Evolutionary conservation across 2,329 filamentous ascomycete genomes (phyloP).

Genomic region (Graphium sp.): DNA sequence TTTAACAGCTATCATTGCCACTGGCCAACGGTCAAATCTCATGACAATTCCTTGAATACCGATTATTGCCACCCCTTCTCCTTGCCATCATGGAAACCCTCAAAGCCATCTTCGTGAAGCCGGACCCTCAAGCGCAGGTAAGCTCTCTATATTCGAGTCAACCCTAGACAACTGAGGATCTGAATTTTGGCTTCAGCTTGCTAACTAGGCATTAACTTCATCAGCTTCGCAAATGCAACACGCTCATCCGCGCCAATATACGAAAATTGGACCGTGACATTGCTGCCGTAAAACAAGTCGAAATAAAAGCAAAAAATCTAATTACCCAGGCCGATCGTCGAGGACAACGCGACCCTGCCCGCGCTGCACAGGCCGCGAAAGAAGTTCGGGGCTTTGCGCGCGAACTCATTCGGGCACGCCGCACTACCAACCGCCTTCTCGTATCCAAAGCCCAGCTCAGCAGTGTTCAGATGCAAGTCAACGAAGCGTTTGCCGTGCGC

Average conservation of each 20-base stretch:
- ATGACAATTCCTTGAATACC: no score
- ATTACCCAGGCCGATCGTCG: slow-evolving; percentile 74
- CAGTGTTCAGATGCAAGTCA: slow-evolving; percentile 93
- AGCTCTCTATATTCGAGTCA: slow-evolving; percentile 8
- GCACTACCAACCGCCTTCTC: slow-evolving; percentile 54
- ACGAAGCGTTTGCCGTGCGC: slow-evolving; percentile 85
- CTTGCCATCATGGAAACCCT: slow-evolving; percentile 64
- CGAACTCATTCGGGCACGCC: slow-evolving; percentile 72
- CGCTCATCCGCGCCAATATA: slow-evolving; percentile 73
- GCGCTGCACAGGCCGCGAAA: slow-evolving; percentile 59
- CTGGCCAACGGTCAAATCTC: no score
- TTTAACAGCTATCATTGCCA: no score
- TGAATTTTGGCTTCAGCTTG: no score
- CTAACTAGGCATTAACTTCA: no score
- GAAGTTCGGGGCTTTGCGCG: slow-evolving; percentile 80
- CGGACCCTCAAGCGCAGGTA: slow-evolving; percentile 87
- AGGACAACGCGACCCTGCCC: slow-evolving; percentile 62
- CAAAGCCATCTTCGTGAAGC: slow-evolving; percentile 74
- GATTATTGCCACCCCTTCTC: no score
- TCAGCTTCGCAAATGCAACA: slow-evolving; percentile 90
- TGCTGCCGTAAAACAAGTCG: slow-evolving; percentile 56
- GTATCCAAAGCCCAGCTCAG: slow-evolving; percentile 85
- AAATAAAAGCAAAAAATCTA: slow-evolving; percentile 68
- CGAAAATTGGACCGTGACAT: slow-evolving; percentile 95
- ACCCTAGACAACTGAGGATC: neutral